Base-by-base conservation (phyloP, 257 asterid genomes). In the Paraleonurus japonicus region DNA sequence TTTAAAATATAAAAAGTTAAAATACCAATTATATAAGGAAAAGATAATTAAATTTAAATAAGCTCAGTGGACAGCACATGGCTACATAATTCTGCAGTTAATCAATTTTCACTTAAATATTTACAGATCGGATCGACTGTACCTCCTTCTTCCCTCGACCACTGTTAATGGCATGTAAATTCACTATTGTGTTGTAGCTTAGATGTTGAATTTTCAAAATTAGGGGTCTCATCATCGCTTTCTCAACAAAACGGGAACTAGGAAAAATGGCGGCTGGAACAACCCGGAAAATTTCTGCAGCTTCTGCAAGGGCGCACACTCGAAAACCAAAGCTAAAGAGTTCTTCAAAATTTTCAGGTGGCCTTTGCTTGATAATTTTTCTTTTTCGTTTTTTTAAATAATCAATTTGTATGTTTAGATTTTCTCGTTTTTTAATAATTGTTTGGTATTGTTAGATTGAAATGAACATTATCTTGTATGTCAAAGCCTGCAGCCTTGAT, bases 241-340 rank as follows among this genome's bases (percentile, higher is more conserved):
- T 6, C 37, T 35, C 9, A 35, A 32, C 37, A 32, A 32, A 32
- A 32, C 8, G 12, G 43, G 9, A 35, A 35, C 43, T 8, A 35
- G 43, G 3, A 8, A 35, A 35, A 35, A 35, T 35, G 43, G 43
- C 43, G 43, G 43, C 43, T 35, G 43, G 43, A 35, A 35, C 43
- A 35, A 35, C 43, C 43, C 43, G 43, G 3, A 35, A 35, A 35
- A 35, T 35, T 35, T 35, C 43, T 19, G 92, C 96, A 16, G 94
- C 95, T 63, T 92, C 98, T 11, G 96, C 98, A 33, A 83, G 98
- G 77, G 80, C 89, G 51, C 95, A 92, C 75, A 92, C 98, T 17
- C 85, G 98, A 37, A 87, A 67, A 65, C 61, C 91, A 13, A 87
- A 82, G 23, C 65, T 80, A 0, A 84, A 72, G 45, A 12, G 78